Base-by-base conservation (phyloP, 75 land plant genomes). In the Pinus taeda region DNA sequence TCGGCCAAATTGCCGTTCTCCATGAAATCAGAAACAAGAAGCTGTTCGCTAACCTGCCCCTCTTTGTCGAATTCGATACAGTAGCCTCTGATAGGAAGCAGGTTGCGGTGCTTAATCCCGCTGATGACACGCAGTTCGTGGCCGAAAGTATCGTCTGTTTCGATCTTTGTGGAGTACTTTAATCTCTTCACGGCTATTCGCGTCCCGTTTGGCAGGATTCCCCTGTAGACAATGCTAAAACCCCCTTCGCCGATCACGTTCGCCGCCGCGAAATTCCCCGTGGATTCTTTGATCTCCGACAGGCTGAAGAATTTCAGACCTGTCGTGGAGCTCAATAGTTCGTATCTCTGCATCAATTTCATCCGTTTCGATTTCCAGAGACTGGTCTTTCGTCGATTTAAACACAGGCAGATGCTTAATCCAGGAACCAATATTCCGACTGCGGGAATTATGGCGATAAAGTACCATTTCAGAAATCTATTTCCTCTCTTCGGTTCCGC, bases 161-260 rank as follows among this genome's bases (percentile, higher is more conserved):
- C 60, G 3, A 59, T 21, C 62, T 21, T 62, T 5, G 74, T 49
- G 66, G 59, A 14, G 29, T 64, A 42, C 42, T 78, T 80, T 2
- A 83, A 64, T 14, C 84, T 20, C 60, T 86, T 86, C 20, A 86
- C 74, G 70, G 88, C 88, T 22, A 86, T 71, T 6, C 57, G 55
- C 1, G 57, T 2, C 3, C 88, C 80, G 65, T 85, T 85, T 6
- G 59, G 57, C 13, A 85, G 78, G 55, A 74, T 78, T 20, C 88
- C 89, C 58, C 59, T 15, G 71, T 79, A 87, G 4, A 87, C 89
- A 20, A 71, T 13, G 20, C 88, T 84, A 74, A 85, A 87, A 0
- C 88, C 89, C 8, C 89, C 89, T 61, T 85, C 78, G 17, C 89
- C 89, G 57, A 87, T 74, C 76, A 76, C 78, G 56, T 63, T 76